Base-by-base conservation (phyloP, 768 basidiomycete species). In the Mrakia frigida region DNA sequence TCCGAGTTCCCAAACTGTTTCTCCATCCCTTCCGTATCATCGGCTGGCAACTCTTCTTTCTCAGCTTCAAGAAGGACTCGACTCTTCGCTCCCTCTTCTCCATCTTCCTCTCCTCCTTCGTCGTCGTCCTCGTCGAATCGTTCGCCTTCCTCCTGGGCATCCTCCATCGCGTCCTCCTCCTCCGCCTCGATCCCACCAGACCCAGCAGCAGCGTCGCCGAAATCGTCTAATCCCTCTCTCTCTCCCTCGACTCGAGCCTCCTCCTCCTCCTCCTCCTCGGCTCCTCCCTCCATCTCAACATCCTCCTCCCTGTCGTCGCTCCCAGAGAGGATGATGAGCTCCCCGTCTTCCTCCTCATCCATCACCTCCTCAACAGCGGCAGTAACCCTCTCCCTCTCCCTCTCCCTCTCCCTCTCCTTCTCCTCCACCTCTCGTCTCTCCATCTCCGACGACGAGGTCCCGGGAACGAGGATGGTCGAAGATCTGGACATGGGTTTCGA, bases 1-100 rank as follows among this genome's bases (percentile, higher is more conserved):
- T 68, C 65, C 18, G 65, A 68, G 65, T 68, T 68, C 25, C 35
- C 65, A 41, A 68, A 68, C 35, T 68, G 65, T 39, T 68, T 68
- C 65, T 68, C 65, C 23, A 68, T n/a, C 37, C 37, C 65, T 21
- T 68, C 35, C 25, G 65, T 68, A 37, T 68, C 35, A 18, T 68
- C 46, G 21, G 46, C 37, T 10, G 65, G 65, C 35, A 68, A 18
- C 37, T 37, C 25, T 21, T 39, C 37, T 2, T 9, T 6, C 23
- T 25, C 37, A 21, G 35, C 39, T 13, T n/a, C 39, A 21, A 68
- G 37, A 39, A 68, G 56, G 9, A 56, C 56, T 56, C 56, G 25
- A 28, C 25, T n/a, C 56, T 56, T 25, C 25, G 13, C 59, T 60
- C 33, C 59, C n/a, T 60, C 53, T 56, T 16, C 21, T 21, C 18